Evolutionary conservation across 164 flowering plant species (phyloP), one percentile per base, ranked within the genome.

Genomic region (Nelumbo lutea): DNA sequence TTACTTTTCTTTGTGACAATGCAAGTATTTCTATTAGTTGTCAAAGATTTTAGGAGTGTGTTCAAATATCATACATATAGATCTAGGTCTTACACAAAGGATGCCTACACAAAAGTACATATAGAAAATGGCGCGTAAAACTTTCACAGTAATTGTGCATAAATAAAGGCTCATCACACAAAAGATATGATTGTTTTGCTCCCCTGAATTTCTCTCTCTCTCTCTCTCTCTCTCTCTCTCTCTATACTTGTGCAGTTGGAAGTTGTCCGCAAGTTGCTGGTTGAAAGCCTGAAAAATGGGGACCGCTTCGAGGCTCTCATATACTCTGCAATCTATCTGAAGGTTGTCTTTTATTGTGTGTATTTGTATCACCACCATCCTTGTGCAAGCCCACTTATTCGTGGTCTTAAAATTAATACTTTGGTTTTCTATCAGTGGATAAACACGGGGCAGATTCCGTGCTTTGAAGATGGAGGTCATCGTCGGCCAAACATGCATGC

Each of bases 381-480:
- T 63, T 58, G 5, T 69, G 8, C 5, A 1, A 2, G 38, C 43
- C 2, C 39, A 14, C 1, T 27, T 58, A 9, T 42, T 68, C 50
- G 27, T 10, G 38, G 62, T 51, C 58, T 50, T 68, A 3, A 46
- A 4, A 1, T 15, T 71, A 10, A 38, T 38, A 42, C 0, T 14
- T 52, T 60, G 41, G 70, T 67, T 73, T 68, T 64, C 68, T 14
- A 84, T 83, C 84, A 94, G 98, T 94, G 97, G 98, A 91, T 94
- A 80, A 91, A 94, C 79, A 94, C 88, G 14, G 98, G 98, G 27
- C 95, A 94, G 78, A 89, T 94, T 73, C 95, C 98, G 41, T 94
- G 98, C 79, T 94, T 85, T 74, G 97, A 94, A 75, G 98, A 72
- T 77, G 98, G 98, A 70, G 97, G 98, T 70, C 98, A 94, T 83